These are phyloP conservation scores for Stephania japonica DNA, from an alignment of 164 flowering plant genomes.

Conservation along the genomic window DNA sequence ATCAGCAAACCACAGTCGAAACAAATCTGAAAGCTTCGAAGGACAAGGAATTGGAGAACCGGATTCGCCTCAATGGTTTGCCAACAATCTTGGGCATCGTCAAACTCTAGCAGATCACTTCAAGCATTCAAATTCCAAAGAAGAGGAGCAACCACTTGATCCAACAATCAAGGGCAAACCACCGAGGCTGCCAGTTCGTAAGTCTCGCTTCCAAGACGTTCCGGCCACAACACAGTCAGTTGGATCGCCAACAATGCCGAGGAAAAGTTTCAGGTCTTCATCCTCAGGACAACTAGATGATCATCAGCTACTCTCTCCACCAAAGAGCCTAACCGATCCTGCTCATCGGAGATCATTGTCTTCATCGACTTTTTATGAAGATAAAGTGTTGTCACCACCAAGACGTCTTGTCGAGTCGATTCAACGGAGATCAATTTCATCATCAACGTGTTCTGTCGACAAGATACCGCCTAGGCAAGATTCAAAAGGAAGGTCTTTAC, in stretches of 20 bases:
- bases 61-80: slow-evolving; percentile 33
- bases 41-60: too few relatives aligned
- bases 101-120: slow-evolving; percentile 6
- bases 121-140: slow-evolving; percentile 9
- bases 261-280: slow-evolving; percentile 30
- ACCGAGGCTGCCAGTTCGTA: slow-evolving; percentile 37
- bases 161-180: slow-evolving; percentile 18
- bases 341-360: slow-evolving; percentile 37
- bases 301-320: slow-evolving; percentile 40
- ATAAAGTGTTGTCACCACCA: slow-evolving; percentile 39
- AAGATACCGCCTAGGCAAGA: slow-evolving; percentile 19
- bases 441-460: slow-evolving; percentile 44
- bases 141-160: slow-evolving; percentile 9
- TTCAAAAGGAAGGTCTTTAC: slow-evolving; percentile 10
- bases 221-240: slow-evolving; percentile 21
- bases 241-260: slow-evolving; percentile 18
- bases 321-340: slow-evolving; percentile 36
- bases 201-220: slow-evolving; percentile 47
- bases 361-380: slow-evolving; percentile 19
- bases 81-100: slow-evolving; percentile 47
- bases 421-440: slow-evolving; percentile 45
- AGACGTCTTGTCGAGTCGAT: slow-evolving; percentile 37
- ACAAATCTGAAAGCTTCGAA: slow-evolving; percentile 6
- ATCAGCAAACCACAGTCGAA: slow-evolving; percentile 41
- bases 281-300: slow-evolving; percentile 11